Conservation (phyloP, 139 green algal species). For the Limnomonas spitsbergensis region DNA sequence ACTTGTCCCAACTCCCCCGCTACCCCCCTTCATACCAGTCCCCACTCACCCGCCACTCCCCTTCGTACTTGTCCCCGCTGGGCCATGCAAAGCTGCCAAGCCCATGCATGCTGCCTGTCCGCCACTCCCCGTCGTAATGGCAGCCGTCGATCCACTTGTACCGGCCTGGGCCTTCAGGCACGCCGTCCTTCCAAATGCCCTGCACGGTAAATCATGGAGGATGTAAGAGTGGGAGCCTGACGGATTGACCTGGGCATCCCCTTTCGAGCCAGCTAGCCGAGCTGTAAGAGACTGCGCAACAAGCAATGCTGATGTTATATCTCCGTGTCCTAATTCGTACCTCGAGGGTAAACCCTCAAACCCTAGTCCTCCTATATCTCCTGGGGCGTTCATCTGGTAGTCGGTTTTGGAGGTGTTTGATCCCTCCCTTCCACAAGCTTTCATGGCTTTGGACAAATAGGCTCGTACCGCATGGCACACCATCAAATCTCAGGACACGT, state of each 20-base stretch:
- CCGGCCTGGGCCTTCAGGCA: constrained; percentile 67
- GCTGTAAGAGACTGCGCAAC: too few species aligned
- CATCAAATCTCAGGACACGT: neutral
- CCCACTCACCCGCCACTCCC: constrained; percentile 69
- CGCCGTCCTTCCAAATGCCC: constrained; percentile 54
- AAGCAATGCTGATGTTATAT: too few species aligned
- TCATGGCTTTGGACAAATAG: too few species aligned
- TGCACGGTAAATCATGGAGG: neutral
- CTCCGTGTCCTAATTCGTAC: neutral
- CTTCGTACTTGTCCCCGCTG: constrained; percentile 83
- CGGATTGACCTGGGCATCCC: neutral
- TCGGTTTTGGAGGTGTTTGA: too few species aligned
- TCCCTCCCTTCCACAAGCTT: too few species aligned
- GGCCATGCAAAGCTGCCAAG: constrained; percentile 86
- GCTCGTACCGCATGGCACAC: too few species aligned
- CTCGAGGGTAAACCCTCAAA: neutral
- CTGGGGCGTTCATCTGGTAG: too few species aligned
- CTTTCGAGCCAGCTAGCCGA: too few species aligned
- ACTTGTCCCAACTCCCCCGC: too few species aligned
- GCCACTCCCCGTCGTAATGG: constrained; percentile 88
- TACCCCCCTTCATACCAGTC: too few species aligned
- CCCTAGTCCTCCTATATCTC: too few species aligned
- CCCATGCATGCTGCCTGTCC: constrained; percentile 73
- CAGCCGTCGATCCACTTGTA: constrained; percentile 73
- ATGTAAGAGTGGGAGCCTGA: neutral